Base-by-base conservation (phyloP, 306 rosid genomes). In the Quercus aquifolioides region DNA sequence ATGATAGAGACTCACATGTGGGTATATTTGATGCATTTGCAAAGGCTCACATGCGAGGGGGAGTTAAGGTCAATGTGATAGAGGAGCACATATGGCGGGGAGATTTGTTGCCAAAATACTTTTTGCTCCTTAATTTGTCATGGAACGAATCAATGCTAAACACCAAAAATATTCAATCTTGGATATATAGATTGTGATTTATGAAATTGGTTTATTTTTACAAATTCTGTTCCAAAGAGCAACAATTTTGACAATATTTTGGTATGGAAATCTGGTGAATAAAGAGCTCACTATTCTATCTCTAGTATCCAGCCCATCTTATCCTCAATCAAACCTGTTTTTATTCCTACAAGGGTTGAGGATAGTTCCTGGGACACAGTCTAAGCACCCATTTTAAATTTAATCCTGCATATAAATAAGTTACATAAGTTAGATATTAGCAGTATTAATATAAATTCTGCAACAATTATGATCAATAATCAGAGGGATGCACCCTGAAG, bases 221-320 rank as follows among this genome's bases (percentile, higher is more conserved):
- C 46, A 41, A 41, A 41, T 41, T 41, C 12, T 41, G 3, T 8
- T 41, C 46, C 46, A 41, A 41, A 8, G 46, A 41, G 46, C 46
- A 41, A 41, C 46, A 41, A 41, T 41, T 41, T 41, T 41, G 46
- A 41, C 46, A 41, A 41, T 30, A 31, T 31, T 31, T 31, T 64
- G 46, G 46, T 17, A 64, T 30, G 46, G 4, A 28, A 15, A 26
- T 2, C 21, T 14, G 70, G 71, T 6, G 13, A 55, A 58, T n/a
- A 0, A 43, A 21, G 28, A 65, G 51, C 51, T 89, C 49, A 79
- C n/a, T 67, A 33, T 25, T 83, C 84, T 64, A 95, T 84, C 85
- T 91, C 92, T 68, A 90, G 72, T 23, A 86, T 73, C 98, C 98
- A 95, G 1, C 93, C 94, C 79, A 80, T 93, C 74, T 85, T 86